Evolutionary conservation across 441 rosid species (phyloP), one percentile per base, ranked within the genome.

Genomic region (Mallotus repandus): DNA sequence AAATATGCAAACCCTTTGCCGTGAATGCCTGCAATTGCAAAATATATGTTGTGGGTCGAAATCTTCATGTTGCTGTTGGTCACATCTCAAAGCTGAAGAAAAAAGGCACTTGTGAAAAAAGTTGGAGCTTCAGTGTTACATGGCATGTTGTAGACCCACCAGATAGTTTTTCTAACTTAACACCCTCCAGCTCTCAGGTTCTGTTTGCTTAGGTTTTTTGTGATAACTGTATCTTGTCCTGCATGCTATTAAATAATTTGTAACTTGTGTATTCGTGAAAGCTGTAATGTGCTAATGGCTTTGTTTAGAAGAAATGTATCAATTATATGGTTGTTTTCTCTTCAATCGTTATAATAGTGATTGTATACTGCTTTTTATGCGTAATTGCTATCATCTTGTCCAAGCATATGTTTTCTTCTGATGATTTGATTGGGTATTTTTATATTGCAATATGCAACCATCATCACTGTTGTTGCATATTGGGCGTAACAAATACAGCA

Each of bases 1-100:
- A 86, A 85, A 92, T 94, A 61, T 89, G 92, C 84, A 90, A 89
- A 75, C 98, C 98, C 43, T 94, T 94, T 72, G 89, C 91, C 38
- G 97, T 90, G 32, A 91, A 83, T 74, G 84, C 91, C 41, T 80
- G 86, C 9, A 82, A 78, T 25, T 79, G 78, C 81, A 92, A 78
- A 78, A 87, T 94, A 60, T 92, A 87, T 56, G 94, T 92, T 19
- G 95, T 90, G 46, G 97, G 97, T 25, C 84, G 89, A 64, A 85
- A 92, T 78, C 92, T 92, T 74, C 84, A 77, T 57, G 86, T 94
- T 7, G 97, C 97, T 2, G 87, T 90, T 41, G 98, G 98, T 52
- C 81, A 74, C 69, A 87, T 94, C 67, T 78, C 88, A 59, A 83
- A 83, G 84, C 75, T 74, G 75, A 84, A 78, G 63, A 80, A 67